A percentile compares a stretch with the other conserved stretches of the same genome.
These are phyloP conservation scores for Pichia sp. DNA, from an alignment of 1,139 yeast species.

Conservation along the genomic window DNA sequence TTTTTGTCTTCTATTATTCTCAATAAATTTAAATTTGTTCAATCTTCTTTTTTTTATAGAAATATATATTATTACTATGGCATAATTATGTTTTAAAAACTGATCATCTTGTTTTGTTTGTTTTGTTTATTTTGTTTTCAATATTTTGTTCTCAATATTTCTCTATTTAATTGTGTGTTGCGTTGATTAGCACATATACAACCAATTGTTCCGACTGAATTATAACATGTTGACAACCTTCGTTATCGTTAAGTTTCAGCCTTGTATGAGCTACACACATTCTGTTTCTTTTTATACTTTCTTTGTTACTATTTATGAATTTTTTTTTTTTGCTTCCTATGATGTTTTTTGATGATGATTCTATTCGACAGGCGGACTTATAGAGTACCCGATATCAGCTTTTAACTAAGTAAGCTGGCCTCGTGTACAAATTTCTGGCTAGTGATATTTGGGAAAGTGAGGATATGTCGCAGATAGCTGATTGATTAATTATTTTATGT, in stretches of 20 bases:
- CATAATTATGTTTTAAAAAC: background rate
- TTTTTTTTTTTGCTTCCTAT: conserved; percentile 10
- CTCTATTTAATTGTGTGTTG: conserved; percentile 22
- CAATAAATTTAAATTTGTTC: too few relatives aligned
- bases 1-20: background rate
- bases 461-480: conserved; percentile 52
- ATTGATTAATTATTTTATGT: conserved; percentile 5
- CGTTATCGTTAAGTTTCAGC: conserved; percentile 80
- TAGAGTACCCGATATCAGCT: conserved; percentile 40
- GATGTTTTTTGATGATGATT: conserved; percentile 43
- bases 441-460: conserved; percentile 51
- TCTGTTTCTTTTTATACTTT: conserved; percentile 15
- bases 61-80: too few relatives aligned
- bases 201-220: conserved; percentile 84
- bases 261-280: conserved; percentile 58
- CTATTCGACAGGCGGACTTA: conserved; percentile 80
- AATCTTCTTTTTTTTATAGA: too few relatives aligned
- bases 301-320: conserved; percentile 17
- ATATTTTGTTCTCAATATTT: background rate
- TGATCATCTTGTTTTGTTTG: background rate
- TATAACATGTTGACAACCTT: conserved; percentile 60
- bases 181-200: conserved; percentile 51
- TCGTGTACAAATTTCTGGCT: conserved; percentile 59
- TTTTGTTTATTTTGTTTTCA: background rate
- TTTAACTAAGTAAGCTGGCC: conserved; percentile 50